phyloP scores from a whole-genome alignment of 176 grass and related monocot species.

The Carex scoparia region DNA sequence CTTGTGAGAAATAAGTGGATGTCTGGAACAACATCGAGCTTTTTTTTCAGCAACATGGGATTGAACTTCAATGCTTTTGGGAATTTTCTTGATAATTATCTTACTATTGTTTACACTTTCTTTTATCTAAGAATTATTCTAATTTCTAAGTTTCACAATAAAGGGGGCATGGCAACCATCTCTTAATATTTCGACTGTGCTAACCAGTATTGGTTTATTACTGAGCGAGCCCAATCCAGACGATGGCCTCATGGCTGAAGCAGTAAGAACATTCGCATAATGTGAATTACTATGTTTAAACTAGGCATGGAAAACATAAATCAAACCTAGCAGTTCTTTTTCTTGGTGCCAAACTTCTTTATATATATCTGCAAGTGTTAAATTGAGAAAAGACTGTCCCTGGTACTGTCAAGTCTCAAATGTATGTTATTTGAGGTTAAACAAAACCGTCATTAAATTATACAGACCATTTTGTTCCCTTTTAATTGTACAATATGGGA shows the following conservation, averaged over 20 bases:
- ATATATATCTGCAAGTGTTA: background rate
- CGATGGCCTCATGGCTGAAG: constrained; percentile 88
- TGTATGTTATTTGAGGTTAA: background rate
- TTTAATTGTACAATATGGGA: background rate
- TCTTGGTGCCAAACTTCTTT: background rate
- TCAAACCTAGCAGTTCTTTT: background rate
- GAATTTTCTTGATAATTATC: background rate
- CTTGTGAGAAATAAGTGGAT: background rate
- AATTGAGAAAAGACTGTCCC: background rate
- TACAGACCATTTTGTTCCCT: background rate
- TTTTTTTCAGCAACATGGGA: background rate
- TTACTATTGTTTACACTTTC: background rate
- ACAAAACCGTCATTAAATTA: background rate
- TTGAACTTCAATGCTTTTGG: background rate
- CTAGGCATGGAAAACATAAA: background rate
- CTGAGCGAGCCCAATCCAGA: constrained; percentile 74
- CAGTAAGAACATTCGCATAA: constrained; percentile 42
- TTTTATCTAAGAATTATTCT: background rate
- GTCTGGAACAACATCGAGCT: background rate
- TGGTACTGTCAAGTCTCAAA: background rate
- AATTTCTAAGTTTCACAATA: constrained; percentile 25
- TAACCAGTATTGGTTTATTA: constrained; percentile 76
- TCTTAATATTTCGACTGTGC: constrained; percentile 72
- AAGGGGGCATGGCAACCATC: constrained; percentile 90
- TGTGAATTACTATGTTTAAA: constrained; percentile 11